These are phyloP conservation scores for Garcia nutans DNA, from an alignment of 345 rosid genomes.

Conservation along the genomic window DNA sequence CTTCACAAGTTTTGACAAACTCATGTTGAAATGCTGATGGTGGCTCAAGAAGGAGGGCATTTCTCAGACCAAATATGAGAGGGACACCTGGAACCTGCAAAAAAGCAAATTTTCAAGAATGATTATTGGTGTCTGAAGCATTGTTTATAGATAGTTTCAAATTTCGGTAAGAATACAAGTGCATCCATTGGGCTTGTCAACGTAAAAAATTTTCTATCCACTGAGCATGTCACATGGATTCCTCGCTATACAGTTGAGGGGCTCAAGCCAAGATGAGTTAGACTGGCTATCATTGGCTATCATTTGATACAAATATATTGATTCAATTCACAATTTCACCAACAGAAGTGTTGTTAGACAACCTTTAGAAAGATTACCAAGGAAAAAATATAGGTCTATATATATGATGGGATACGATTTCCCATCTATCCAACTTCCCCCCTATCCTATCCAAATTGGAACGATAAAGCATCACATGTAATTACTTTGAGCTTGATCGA, in stretches of 20 bases:
- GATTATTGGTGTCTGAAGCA: neutral
- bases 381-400: too few relatives aligned
- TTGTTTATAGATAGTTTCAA: neutral
- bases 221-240: neutral
- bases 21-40: slow-evolving; percentile 73
- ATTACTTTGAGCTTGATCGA: neutral
- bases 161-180: neutral
- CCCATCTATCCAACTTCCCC: neutral
- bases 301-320: neutral
- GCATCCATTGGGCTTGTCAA: neutral
- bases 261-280: neutral
- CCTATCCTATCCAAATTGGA: neutral
- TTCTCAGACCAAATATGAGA: slow-evolving; percentile 68
- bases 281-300: too few relatives aligned
- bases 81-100: slow-evolving; percentile 81
- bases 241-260: neutral
- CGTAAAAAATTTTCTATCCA: neutral
- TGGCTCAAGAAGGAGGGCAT: slow-evolving; percentile 68
- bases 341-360: neutral
- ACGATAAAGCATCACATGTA: neutral
- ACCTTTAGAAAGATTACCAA: neutral
- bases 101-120: slow-evolving; percentile 4
- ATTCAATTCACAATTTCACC: neutral
- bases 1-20: slow-evolving; percentile 59
- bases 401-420: neutral